phyloP scores from a whole-genome alignment of 306 rosid species.

The Carpinus viminea region DNA sequence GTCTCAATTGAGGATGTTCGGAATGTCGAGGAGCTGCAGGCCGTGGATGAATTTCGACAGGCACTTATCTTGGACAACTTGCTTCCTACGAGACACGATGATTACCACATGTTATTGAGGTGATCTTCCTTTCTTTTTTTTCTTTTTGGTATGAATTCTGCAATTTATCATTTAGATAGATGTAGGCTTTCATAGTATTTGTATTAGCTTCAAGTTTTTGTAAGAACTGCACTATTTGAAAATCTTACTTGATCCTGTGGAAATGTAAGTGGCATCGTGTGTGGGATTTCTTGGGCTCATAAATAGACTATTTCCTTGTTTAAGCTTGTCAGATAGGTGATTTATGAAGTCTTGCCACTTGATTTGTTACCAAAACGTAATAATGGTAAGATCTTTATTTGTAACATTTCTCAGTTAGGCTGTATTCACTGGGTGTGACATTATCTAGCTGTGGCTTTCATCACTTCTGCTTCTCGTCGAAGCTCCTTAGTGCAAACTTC shows the following conservation, averaged over 20 bases:
- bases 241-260: background rate
- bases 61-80: constrained; percentile 63
- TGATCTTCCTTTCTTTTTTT: constrained; percentile 23
- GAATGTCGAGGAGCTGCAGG: constrained; percentile 71
- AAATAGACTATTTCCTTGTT: background rate
- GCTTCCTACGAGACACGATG: constrained; percentile 73
- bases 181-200: background rate
- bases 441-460: background rate
- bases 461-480: background rate
- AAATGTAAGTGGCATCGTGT: background rate
- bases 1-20: constrained; percentile 87
- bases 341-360: background rate
- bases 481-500: background rate
- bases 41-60: constrained; percentile 74
- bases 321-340: background rate
- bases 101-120: constrained; percentile 83
- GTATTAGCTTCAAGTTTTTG: background rate
- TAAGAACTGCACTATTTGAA: background rate
- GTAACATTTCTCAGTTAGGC: background rate
- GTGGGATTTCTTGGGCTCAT: background rate
- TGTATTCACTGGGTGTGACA: background rate
- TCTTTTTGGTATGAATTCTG: background rate
- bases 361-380: background rate
- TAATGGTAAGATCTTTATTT: background rate
- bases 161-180: background rate